Conservation (phyloP, 2,329 filamentous ascomycete genomes). For the Arthrobotrys musiformis region DNA sequence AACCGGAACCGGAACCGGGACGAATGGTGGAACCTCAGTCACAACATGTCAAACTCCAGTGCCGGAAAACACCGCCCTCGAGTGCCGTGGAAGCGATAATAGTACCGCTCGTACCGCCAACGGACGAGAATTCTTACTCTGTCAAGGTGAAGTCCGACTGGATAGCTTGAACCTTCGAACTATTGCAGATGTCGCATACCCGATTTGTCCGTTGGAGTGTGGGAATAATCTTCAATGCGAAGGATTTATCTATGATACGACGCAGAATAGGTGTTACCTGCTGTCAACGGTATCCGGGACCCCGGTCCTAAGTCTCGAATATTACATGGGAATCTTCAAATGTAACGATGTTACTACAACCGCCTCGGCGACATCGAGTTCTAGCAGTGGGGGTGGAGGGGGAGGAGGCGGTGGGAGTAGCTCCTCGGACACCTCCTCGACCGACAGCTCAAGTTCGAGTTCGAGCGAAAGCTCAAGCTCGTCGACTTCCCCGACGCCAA, state of each 20-base stretch:
- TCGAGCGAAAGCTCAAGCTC: neutral
- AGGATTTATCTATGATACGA: neutral
- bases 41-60: neutral
- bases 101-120: neutral
- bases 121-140: conserved; percentile 6
- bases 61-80: neutral
- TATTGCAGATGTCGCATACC: neutral
- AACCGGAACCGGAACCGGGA: neutral
- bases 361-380: neutral
- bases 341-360: neutral
- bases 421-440: neutral
- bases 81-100: neutral
- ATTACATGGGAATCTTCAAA: conserved; percentile 9
- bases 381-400: neutral
- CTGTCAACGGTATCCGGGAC: neutral
- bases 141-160: conserved; percentile 1
- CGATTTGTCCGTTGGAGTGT: neutral
- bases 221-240: neutral
- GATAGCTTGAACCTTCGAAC: neutral
- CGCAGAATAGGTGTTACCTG: neutral
- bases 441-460: neutral
- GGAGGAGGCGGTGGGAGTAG: neutral
- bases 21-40: neutral
- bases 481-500: neutral
- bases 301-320: neutral